Evolutionary conservation across 23 red algal species (phyloP), one percentile per base, ranked within the genome.

Genomic region (Chondrus crispus): DNA sequence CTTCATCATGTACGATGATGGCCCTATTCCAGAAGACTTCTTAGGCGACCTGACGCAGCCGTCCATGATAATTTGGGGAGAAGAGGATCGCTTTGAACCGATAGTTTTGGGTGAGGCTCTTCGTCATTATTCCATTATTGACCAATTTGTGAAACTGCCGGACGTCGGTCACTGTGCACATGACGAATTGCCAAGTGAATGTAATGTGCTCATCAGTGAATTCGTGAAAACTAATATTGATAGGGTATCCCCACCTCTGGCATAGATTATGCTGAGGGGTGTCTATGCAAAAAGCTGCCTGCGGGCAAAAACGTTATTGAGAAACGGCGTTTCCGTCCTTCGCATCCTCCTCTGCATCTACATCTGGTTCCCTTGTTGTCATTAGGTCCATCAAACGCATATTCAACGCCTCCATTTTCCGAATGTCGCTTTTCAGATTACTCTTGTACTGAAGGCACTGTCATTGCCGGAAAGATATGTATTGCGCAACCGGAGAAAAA

Each of bases 121-220:
- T 28, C 78, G 72, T 2, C 72, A 82, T 46, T 90, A 85, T 47
- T 73, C 84, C 4, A 81, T 58, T 40, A 92, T 98, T 32, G 84
- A 83, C 26, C 48, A 80, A 18, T 95, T 98, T 54, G 92, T 95
- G 5, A 52, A 24, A 8, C 68, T 99, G 45, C 54, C 80, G 37
- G 92, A 83, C 26, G 84, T 95, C 2, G 97, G 97, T 16, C 97
- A 99, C 79, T 99, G 97, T 53, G 91, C 97, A 3, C 93, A 96
- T 36, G 97, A 99, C 57, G 93, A 99, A 72, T 88, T 66, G 16
- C 97, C 97, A 10, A 78, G 93, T 46, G 74, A 33, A 24, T 90
- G 93, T 28, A 96, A 95, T 74, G 62, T 63, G 41, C 62, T 95
- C 24, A 62, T 98, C n/a, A 29, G 10, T 45, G 92, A 76, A 28